Evolutionary conservation across 305 asterid genomes (phyloP).

Genomic region (Plantago coronopus): DNA sequence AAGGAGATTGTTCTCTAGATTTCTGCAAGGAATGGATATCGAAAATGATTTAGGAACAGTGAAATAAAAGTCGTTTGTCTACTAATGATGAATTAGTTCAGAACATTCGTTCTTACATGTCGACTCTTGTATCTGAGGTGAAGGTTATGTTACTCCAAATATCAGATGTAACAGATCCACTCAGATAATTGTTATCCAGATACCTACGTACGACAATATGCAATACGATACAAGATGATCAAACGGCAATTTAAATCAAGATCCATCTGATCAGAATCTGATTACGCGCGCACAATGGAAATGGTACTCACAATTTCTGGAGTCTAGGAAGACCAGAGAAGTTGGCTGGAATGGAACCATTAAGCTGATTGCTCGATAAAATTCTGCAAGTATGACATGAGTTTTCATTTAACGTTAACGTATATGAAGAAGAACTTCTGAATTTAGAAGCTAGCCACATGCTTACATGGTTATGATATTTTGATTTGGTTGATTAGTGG

Average conservation of each 20-base stretch:
- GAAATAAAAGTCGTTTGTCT: no score
- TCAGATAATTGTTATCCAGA: slow-evolving; percentile 34
- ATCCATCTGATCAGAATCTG: no score
- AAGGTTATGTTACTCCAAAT: slow-evolving; percentile 42
- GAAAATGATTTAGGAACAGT: no score
- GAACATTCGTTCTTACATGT: slow-evolving; percentile 31
- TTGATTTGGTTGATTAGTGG: slow-evolving; percentile 29
- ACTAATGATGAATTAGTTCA: no score
- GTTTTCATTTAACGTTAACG: background rate
- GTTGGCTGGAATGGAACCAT: slow-evolving; percentile 48
- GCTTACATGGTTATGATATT: slow-evolving; percentile 43
- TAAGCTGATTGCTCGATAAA: slow-evolving; percentile 37
- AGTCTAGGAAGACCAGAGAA: slow-evolving; percentile 39
- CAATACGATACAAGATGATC: no score
- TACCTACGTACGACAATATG: no score
- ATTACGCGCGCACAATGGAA: no score
- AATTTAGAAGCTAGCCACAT: slow-evolving; percentile 1
- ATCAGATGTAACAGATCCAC: slow-evolving; percentile 42
- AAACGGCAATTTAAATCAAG: no score
- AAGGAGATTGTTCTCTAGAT: slow-evolving; percentile 33
- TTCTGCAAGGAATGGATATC: slow-evolving; percentile 46
- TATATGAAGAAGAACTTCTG: background rate
- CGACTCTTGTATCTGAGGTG: slow-evolving; percentile 33
- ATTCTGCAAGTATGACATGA: slow-evolving; percentile 28
- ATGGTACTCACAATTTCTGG: slow-evolving; percentile 37